Evolutionary conservation across 2,329 filamentous ascomycete genomes (phyloP).

Genomic region (Penicillium sp.): DNA sequence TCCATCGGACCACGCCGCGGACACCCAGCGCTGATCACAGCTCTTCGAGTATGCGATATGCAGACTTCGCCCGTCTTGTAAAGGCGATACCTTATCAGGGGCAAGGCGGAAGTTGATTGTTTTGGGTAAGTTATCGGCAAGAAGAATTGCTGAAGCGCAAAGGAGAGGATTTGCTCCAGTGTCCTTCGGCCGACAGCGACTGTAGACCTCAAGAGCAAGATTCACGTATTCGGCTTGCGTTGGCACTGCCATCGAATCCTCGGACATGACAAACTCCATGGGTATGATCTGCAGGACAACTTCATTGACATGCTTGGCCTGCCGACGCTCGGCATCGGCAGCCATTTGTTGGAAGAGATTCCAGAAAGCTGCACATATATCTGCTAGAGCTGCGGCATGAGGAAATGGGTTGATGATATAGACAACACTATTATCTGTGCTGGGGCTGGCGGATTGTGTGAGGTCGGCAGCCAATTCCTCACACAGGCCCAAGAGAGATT

Average conservation of each 20-base stretch:
- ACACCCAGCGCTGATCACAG: conserved; percentile 59
- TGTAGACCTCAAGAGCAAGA: conserved; percentile 60
- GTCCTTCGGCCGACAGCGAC: conserved; percentile 55
- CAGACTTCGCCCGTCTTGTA: conserved; percentile 59
- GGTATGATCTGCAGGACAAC: conserved; percentile 62
- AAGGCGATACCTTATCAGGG: conserved; percentile 55
- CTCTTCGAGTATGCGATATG: conserved; percentile 62
- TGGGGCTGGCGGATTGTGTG: conserved; percentile 32
- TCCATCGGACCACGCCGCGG: conserved; percentile 62
- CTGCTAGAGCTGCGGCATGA: conserved; percentile 47
- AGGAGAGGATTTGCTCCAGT: conserved; percentile 42
- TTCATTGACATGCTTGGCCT: conserved; percentile 44
- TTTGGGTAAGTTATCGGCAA: conserved; percentile 57
- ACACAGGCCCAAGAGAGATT: conserved; percentile 37
- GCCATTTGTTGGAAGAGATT: conserved; percentile 58
- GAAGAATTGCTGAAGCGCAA: conserved; percentile 55
- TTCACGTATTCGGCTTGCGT: conserved; percentile 51
- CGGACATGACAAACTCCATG: conserved; percentile 55
- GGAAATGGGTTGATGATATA: conserved; percentile 62
- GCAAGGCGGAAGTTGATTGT: conserved; percentile 58
- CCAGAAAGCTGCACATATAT: conserved; percentile 61
- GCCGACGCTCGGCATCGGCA: conserved; percentile 38
- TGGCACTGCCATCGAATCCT: conserved; percentile 55
- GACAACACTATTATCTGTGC: conserved; percentile 53
- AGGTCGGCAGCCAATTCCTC: conserved; percentile 43